Evolutionary conservation across 345 rosid genomes (phyloP), one percentile per base, ranked within the genome.

Genomic region (Citrus cavaleriei): DNA sequence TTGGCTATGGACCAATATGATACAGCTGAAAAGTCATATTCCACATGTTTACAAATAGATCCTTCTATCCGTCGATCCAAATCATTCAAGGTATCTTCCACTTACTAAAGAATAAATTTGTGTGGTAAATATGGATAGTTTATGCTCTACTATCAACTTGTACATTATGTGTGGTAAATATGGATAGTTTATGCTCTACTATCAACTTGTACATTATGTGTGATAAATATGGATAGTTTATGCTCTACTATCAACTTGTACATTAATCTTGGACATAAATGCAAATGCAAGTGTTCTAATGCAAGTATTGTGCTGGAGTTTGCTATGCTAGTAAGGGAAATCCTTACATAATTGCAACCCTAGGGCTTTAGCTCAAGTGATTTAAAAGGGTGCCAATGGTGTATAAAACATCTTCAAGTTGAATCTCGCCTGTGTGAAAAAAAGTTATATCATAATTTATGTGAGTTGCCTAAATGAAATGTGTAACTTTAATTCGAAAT

Each of bases 41-140:
- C 87, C 46, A 80, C 74, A 55, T 87, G 92, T 86, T 71, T 91
- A 69, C 85, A 86, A 62, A 85, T 93, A 35, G 94, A 95, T 81
- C 93, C 95, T 81, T 81, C 95, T 2, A 78, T 93, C 79, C 86
- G 91, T 62, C 92, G 90, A 75, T 92, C 94, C 3, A 92, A 84
- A 85, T 40, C 93, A n/a, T 93, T 92, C 79, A 92, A 92, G 98
- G 98, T 92, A 78, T 74, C 40, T 51, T 77, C 35, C 9, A 60
- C 30, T 54, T 18, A 5, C 21, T 16, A 51, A 51, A 51, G 57
- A 54, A 16, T 65, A 4, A 57, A 5, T n/a, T 10, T 66, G 28
- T 68, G 0, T 35, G 7, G 65, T 57, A 55, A 7, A 12, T 60
- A 1, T 62, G 54, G 13, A 18, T 10, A 24, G 58, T 46, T 70